Conservation (phyloP, 352 stramenopile genomes). For the Phytophthora ohioensis region DNA sequence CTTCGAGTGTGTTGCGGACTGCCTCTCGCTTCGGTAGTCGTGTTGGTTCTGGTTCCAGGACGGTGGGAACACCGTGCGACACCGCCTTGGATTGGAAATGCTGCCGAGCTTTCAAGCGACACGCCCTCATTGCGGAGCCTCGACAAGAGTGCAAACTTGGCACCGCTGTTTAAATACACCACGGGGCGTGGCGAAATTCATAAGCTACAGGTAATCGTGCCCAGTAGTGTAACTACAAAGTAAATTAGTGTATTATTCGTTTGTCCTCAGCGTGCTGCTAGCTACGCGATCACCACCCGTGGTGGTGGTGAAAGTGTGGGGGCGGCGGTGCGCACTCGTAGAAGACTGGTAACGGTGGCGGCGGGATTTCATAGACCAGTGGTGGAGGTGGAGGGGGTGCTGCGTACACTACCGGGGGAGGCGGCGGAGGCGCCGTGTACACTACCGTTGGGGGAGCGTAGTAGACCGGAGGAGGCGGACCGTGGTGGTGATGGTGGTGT, state of each 20-base stretch:
- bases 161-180: conserved; percentile 9
- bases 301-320: conserved; percentile 15
- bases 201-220: neutral
- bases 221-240: too few relatives aligned
- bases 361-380: conserved; percentile 2
- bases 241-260: conserved; percentile 1
- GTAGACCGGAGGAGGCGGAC: conserved; percentile 10
- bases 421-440: conserved; percentile 18
- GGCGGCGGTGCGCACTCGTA: conserved; percentile 20
- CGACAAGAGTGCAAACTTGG: neutral
- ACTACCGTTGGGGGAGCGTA: neutral
- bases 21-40: neutral
- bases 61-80: neutral
- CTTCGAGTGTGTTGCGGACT: too few relatives aligned
- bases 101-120: neutral
- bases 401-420: conserved; percentile 4
- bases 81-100: neutral
- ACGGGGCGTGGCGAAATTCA: neutral
- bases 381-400: conserved; percentile 1
- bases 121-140: conserved; percentile 2
- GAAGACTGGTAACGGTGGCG: conserved; percentile 9
- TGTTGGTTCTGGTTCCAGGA: neutral
- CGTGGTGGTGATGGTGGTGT: conserved; percentile 15
- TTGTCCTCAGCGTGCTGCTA: neutral
- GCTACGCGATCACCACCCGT: conserved; percentile 14